Evolutionary conservation across 2,329 filamentous ascomycete genomes (phyloP), one percentile per base, ranked within the genome.

Genomic region (Monosporascus sp.): DNA sequence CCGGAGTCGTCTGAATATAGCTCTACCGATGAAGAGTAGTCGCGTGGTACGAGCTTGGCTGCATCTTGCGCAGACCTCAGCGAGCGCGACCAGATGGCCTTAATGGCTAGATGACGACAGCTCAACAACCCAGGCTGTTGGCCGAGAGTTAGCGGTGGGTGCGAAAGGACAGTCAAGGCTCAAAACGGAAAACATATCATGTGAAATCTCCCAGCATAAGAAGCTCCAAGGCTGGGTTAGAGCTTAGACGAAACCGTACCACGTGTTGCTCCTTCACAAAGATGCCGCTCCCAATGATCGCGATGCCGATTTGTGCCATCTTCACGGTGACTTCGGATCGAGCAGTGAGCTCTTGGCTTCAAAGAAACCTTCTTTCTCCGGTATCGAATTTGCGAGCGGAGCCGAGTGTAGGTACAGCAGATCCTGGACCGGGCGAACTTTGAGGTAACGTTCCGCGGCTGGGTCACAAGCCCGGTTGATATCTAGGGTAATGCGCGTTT

Each of bases 201-300:
- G 40, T 20, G 18, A 43, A 14, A 20, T 18, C 18, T 43, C 40
- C 24, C 20, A 44, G 43, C 7, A 8, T 26, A 22, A 31, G 22
- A 7, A n/a, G 22, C n/a, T 47, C 26, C 26, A 3, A 38, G 44
- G 17, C 20, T 54, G 20, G n/a, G 37, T 15, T 7, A 7, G 46
- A 31, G 26, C n/a, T n/a, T 24, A 28, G 18, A 31, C 47, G 31
- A 51, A 46, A 48, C 63, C 68, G 51, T 62, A 76, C 74, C 31
- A 82, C 68, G 60, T 81, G 80, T 58, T 80, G 71, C 65, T 80
- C 78, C 58, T 74, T 75, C 49, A 77, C 77, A 60, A 83, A 83
- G 62, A 83, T 80, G 51, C 80, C 80, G 56, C 77, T 77, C 11
- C 80, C 81, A 51, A 84, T 74, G 35, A 84, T 74, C 7, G 81